These are phyloP conservation scores for Eucalyptus pauciflora DNA, from an alignment of 345 rosid species.

Conservation along the genomic window DNA sequence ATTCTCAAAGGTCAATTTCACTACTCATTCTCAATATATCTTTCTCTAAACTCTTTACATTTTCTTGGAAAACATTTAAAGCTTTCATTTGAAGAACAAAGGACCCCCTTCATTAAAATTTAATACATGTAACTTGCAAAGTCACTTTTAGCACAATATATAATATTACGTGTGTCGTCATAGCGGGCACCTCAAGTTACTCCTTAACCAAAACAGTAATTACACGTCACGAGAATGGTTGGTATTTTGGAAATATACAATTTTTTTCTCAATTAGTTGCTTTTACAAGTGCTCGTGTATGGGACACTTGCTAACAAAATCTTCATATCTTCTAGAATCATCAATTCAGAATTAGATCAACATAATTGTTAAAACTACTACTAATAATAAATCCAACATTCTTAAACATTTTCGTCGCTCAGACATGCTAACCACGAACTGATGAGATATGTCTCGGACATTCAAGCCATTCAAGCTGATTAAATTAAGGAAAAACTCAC, in stretches of 20 bases:
- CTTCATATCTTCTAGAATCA: background rate
- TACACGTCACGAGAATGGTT: background rate
- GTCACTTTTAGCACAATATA: background rate
- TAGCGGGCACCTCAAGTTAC: background rate
- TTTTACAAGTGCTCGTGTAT: background rate
- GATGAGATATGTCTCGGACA: background rate
- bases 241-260: background rate
- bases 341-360: background rate
- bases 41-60: background rate
- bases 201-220: background rate
- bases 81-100: background rate
- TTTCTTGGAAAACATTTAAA: background rate
- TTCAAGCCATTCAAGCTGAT: background rate
- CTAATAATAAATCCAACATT: background rate
- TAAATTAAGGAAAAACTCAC: background rate
- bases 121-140: background rate
- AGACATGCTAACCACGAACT: background rate
- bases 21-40: background rate
- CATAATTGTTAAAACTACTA: background rate
- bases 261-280: background rate
- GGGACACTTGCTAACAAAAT: background rate
- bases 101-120: background rate
- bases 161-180: fast-evolving
- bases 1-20: background rate
- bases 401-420: background rate